Evolutionary conservation across 2,329 filamentous ascomycete genomes (phyloP).

Genomic region (Diaporthe citri): DNA sequence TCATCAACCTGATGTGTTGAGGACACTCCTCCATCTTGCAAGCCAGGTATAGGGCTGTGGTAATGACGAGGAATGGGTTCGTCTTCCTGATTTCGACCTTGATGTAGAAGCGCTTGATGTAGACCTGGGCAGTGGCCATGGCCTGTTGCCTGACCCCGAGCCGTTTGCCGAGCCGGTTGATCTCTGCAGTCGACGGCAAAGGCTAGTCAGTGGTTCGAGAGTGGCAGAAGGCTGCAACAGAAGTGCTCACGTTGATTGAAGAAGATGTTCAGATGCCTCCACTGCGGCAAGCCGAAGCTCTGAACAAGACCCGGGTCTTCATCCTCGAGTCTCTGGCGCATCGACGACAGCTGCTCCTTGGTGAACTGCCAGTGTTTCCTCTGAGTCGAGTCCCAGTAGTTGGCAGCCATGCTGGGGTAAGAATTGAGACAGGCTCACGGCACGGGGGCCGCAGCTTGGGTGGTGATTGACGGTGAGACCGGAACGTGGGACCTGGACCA

Average conservation of each 20-base stretch:
- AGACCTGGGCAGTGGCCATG: slow-evolving; percentile 93
- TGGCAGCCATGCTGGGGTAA: slow-evolving; percentile 79
- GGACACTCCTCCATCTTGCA: slow-evolving; percentile 99
- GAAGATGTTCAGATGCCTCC: slow-evolving; percentile 87
- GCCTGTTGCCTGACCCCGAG: slow-evolving; percentile 90
- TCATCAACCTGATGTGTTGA: slow-evolving; percentile 93
- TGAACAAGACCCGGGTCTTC: slow-evolving; percentile 80
- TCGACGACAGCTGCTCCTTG: slow-evolving; percentile 80
- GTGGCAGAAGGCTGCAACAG: slow-evolving; percentile 12
- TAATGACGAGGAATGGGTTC: slow-evolving; percentile 91
- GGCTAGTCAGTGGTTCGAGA: slow-evolving; percentile 21
- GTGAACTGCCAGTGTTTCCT: slow-evolving; percentile 91
- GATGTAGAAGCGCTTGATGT: slow-evolving; percentile 93
- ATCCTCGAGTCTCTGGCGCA: slow-evolving; percentile 82
- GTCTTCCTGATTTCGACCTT: slow-evolving; percentile 92
- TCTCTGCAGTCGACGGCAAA: slow-evolving; percentile 63
- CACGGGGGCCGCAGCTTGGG: slow-evolving; percentile 30
- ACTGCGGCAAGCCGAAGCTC: slow-evolving; percentile 85
- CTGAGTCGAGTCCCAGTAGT: slow-evolving; percentile 97
- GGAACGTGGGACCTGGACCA: not conserved
- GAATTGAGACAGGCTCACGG: slow-evolving; percentile 41
- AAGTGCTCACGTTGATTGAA: slow-evolving; percentile 83
- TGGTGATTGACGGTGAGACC: not conserved
- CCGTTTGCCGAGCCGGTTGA: slow-evolving; percentile 85
- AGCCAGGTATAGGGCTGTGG: slow-evolving; percentile 94